These are phyloP conservation scores for Chimonanthus praecox DNA, from an alignment of 164 flowering plant genomes.

Conservation along the genomic window DNA sequence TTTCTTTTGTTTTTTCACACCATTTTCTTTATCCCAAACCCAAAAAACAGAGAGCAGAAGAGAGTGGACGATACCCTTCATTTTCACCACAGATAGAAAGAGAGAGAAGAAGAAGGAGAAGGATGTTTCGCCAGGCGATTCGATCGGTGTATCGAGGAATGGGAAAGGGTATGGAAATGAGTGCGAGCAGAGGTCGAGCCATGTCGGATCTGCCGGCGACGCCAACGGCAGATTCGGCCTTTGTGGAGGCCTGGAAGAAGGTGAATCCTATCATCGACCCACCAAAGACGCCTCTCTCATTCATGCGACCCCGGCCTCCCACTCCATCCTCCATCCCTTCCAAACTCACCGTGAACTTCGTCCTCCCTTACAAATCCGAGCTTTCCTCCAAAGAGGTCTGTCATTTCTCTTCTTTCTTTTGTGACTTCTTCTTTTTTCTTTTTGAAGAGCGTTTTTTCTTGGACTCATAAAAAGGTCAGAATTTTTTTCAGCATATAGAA, in stretches of 20 bases:
- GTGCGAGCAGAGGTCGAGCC: conserved; percentile 6
- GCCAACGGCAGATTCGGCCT: conserved; percentile 13
- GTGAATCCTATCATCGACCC: conserved; percentile 34
- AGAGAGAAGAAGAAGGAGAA: too few species aligned
- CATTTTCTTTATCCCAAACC: too few species aligned
- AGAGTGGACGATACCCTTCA: conserved; percentile 4
- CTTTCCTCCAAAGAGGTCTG: conserved; percentile 60
- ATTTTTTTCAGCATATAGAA: too few species aligned
- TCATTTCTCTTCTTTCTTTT: not conserved
- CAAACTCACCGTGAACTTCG: conserved; percentile 80
- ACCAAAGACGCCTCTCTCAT: conserved; percentile 40
- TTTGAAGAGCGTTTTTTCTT: not conserved
- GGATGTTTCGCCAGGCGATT: conserved; percentile 24
- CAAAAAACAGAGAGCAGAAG: not conserved
- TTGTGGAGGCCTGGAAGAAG: conserved; percentile 34
- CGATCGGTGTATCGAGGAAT: conserved; percentile 18
- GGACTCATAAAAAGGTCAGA: too few species aligned
- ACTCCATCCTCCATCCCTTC: conserved; percentile 55
- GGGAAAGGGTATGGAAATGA: not conserved
- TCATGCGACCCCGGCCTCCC: conserved; percentile 46
- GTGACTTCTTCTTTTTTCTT: not conserved
- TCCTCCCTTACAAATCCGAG: conserved; percentile 68
- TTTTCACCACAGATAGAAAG: too few species aligned
- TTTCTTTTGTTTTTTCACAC: too few species aligned
- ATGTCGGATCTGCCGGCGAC: conserved; percentile 25